These are phyloP conservation scores for Pyrenochaeta sp. DNA, from an alignment of 2,329 filamentous ascomycete species.

Conservation along the genomic window DNA sequence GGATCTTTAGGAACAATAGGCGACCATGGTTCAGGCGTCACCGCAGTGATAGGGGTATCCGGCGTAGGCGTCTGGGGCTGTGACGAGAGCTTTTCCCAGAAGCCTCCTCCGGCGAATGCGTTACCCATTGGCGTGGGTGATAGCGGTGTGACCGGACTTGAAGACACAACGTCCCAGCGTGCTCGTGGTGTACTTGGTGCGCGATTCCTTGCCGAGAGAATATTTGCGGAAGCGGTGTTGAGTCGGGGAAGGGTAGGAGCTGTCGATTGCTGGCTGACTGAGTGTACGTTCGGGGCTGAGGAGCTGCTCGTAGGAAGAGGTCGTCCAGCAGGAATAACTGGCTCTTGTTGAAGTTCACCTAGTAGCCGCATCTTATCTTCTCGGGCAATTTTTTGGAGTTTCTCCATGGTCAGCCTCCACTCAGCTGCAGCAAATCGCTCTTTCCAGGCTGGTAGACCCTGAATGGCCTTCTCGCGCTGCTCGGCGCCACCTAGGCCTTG, in stretches of 20 bases:
- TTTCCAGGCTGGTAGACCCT: conserved; percentile 17
- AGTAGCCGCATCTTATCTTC: conserved; percentile 13
- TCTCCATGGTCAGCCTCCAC: conserved; percentile 10
- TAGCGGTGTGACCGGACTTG: conserved; percentile 21
- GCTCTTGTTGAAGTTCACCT: not conserved
- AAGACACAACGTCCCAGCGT: conserved; percentile 23
- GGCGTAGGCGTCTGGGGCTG: conserved; percentile 3
- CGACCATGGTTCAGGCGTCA: conserved; percentile 5
- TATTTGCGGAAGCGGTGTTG: not conserved
- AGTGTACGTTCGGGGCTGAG: conserved; percentile 5
- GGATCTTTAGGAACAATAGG: conserved; percentile 3
- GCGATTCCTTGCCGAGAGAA: not conserved
- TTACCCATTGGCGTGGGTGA: conserved; percentile 22
- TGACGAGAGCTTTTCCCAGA: conserved; percentile 20
- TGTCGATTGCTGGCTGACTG: not conserved
- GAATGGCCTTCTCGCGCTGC: conserved; percentile 13
- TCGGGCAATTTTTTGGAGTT: conserved; percentile 5
- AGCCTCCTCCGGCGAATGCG: conserved; percentile 26
- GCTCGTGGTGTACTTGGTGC: conserved; percentile 15
- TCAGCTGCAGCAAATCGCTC: conserved; percentile 20
- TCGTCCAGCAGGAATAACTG: not conserved
- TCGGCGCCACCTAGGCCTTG: conserved; percentile 18
- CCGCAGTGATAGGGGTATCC: not conserved
- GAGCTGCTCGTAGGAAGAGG: not conserved
- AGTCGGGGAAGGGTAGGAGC: not conserved